Evolutionary conservation across 139 green algal genomes (phyloP).

Genomic region (Chloropicon primus): DNA sequence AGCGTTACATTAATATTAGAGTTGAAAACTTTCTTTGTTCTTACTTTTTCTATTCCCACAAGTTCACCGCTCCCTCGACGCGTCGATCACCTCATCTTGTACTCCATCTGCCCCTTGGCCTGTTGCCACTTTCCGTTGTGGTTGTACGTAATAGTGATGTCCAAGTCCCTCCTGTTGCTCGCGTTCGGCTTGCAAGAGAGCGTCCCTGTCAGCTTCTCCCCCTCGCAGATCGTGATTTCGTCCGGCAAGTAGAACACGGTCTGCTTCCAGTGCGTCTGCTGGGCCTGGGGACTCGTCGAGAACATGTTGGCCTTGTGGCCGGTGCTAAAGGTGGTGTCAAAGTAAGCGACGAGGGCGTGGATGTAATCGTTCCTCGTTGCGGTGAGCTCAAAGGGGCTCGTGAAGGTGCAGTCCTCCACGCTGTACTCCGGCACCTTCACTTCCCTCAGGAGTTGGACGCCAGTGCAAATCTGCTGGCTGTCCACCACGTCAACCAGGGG

Average conservation of each 20-base stretch:
- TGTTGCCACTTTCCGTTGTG: constrained; percentile 49
- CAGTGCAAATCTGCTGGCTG: constrained; percentile 38
- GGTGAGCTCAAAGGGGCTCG: constrained; percentile 19
- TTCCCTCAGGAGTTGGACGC: constrained; percentile 9
- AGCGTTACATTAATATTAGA: too few relatives aligned
- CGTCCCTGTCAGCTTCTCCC: constrained; percentile 1
- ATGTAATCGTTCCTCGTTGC: constrained; percentile 73
- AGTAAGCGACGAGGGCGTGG: constrained; percentile 80
- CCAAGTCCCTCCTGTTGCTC: constrained; percentile 47
- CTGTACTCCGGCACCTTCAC: neutral
- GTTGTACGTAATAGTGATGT: constrained; percentile 60
- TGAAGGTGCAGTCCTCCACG: constrained; percentile 12
- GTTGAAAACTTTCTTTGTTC: too few relatives aligned
- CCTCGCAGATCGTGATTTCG: constrained; percentile 41
- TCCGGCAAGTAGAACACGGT: constrained; percentile 90
- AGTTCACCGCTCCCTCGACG: too few relatives aligned
- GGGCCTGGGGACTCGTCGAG: constrained; percentile 26
- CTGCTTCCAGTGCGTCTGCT: constrained; percentile 60
- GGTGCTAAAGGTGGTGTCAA: constrained; percentile 71
- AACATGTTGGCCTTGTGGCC: constrained; percentile 68
- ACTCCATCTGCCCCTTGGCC: constrained; percentile 40
- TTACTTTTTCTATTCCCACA: too few relatives aligned
- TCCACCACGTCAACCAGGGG: constrained; percentile 70
- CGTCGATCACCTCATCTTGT: constrained; percentile 58
- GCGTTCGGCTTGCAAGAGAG: constrained; percentile 46